phyloP scores from a whole-genome alignment of 257 asterid genomes.

The Cynanchum wilfordii region DNA sequence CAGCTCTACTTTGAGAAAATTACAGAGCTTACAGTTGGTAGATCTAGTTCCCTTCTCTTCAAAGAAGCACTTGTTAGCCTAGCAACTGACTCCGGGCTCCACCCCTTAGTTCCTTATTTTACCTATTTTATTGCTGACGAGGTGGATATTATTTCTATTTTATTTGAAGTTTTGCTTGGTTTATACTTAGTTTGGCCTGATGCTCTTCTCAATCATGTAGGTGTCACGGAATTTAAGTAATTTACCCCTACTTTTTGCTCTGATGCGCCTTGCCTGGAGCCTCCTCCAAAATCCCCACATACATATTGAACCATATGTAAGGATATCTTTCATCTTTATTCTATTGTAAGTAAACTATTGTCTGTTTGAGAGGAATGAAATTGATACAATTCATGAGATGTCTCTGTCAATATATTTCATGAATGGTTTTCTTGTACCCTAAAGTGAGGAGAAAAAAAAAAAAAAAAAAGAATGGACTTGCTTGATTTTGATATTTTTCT shows the following conservation, averaged over 20 bases:
- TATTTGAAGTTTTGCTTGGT: slow-evolving; percentile 11
- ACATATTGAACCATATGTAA: slow-evolving; percentile 93
- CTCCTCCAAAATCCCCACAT: slow-evolving; percentile 91
- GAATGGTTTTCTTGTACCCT: not conserved
- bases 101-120: slow-evolving; percentile 94
- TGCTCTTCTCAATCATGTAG: slow-evolving; percentile 38
- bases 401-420: not conserved
- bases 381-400: not conserved
- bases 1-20: slow-evolving; percentile 98
- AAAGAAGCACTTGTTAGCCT: slow-evolving; percentile 81
- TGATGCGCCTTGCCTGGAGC: slow-evolving; percentile 96
- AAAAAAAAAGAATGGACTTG: not conserved
- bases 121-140: slow-evolving; percentile 90
- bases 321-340: slow-evolving; percentile 19
- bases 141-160: slow-evolving; percentile 35
- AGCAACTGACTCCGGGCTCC: slow-evolving; percentile 98
- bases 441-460: not conserved
- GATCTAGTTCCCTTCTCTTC: slow-evolving; percentile 69
- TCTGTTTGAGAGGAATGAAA: not conserved
- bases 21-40: slow-evolving; percentile 71
- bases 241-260: slow-evolving; percentile 67
- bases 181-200: slow-evolving; percentile 9
- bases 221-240: slow-evolving; percentile 79
- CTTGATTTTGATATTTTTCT: not conserved
- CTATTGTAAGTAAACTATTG: not conserved